Percentiles rank a stretch among this genome's conserved stretches.
phyloP scores from a whole-genome alignment of 2,329 filamentous ascomycete genomes.

The Nemania bipapillata region DNA sequence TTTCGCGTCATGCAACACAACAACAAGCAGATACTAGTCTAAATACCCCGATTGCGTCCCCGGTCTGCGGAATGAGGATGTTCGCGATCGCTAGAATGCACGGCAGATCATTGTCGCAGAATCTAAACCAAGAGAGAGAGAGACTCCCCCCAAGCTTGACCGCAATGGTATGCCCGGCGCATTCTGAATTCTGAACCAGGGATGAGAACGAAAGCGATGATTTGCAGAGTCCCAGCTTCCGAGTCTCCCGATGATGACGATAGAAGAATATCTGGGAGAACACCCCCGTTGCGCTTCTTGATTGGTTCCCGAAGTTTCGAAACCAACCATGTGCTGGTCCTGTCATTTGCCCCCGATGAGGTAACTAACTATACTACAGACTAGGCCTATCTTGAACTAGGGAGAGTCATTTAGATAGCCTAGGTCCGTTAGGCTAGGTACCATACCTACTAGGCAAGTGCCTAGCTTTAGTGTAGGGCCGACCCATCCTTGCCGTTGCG shows the following conservation, averaged over 20 bases:
- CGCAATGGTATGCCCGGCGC: background rate
- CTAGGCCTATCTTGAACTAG: constrained; percentile 14
- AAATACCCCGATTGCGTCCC: constrained; percentile 7
- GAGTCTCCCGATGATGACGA: constrained; percentile 16
- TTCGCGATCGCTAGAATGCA: constrained; percentile 14
- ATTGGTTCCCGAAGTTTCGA: constrained; percentile 28
- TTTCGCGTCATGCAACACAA: background rate
- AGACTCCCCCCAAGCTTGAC: constrained; percentile 1
- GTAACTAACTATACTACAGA: background rate
- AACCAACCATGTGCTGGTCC: constrained; percentile 24
- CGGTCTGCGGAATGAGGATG: constrained; percentile 10
- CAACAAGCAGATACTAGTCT: background rate
- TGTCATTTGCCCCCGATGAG: constrained; percentile 32
- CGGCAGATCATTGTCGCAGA: constrained; percentile 30
- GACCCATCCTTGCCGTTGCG: constrained; percentile 7
- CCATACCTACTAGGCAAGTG: background rate
- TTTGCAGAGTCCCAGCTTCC: constrained; percentile 14
- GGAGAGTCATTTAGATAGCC: background rate
- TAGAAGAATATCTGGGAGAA: background rate
- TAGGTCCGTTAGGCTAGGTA: no score
- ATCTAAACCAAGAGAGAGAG: background rate
- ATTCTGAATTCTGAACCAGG: background rate
- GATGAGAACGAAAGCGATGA: background rate
- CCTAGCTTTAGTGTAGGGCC: background rate
- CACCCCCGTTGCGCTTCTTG: constrained; percentile 17